Evolutionary conservation across 2,329 filamentous ascomycete genomes (phyloP), one percentile per base, ranked within the genome.

Genomic region (Hypocrella siamensis): DNA sequence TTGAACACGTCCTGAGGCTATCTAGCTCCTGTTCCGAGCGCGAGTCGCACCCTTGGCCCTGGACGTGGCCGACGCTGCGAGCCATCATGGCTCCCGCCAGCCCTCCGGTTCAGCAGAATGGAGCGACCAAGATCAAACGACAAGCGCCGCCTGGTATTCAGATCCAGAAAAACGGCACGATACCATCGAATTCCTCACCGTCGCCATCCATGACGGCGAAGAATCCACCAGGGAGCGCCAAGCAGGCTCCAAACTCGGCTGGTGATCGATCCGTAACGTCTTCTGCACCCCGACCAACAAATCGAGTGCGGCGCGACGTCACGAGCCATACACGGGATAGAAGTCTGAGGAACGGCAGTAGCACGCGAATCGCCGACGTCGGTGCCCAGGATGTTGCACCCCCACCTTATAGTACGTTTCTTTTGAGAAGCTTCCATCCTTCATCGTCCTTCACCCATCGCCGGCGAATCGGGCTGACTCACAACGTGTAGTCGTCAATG

Each of bases 91-190:
- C 67, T 49, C 66, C 69, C 38, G 61, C 67, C 46, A 64, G 66
- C 47, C 60, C 65, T 37, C 57, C 60, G 35, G 42, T 47, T 31
- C 57, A 57, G 42, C 58, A 59, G 36, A 53, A 56, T 47, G 57
- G 52, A 43, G 46, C 54, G 42, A 52, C 51, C 42, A 84, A 83
- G 56, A 66, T 71, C 40, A 84, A 83, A 57, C 75, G 77, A 22
- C 75, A 74, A 38, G 60, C 69, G 32, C 73, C 74, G 24, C 65
- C 75, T 29, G 67, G 72, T 28, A 70, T 79, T 35, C 75, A 79
- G 49, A 68, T 72, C 37, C 80, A 79, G 53, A 73, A 74, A 21
- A 56, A 60, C 36, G 59, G 60, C 40, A 55, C 70, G 17, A 22
- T 12, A 8, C 12, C 21, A 14, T 65, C 68, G 2, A 65, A 69